A percentile compares a stretch with the other conserved stretches of the same genome.
Conservation (phyloP, 495 filamentous ascomycete species). For the Neurospora tetraspora region DNA sequence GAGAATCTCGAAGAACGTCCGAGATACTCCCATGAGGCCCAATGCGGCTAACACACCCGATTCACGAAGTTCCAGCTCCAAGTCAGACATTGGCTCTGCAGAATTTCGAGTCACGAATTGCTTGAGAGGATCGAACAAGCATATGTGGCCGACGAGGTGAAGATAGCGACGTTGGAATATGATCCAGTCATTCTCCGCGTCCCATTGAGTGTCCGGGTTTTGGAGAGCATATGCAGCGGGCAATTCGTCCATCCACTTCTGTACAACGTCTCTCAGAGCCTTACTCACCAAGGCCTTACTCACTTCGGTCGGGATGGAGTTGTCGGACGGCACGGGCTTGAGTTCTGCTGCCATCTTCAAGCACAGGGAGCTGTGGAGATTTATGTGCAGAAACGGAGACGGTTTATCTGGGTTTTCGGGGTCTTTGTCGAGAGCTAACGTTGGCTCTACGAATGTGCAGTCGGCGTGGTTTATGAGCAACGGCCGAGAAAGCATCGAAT, state of each 20-base stretch:
- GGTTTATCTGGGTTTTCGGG: conserved; percentile 24
- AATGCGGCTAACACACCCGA: conserved; percentile 33
- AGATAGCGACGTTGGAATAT: conserved; percentile 40
- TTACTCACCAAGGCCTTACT: conserved; percentile 9
- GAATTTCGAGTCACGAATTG: conserved; percentile 30
- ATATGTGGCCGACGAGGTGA: conserved; percentile 38
- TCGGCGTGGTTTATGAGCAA: conserved; percentile 27
- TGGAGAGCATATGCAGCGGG: conserved; percentile 31
- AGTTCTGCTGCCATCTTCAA: conserved; percentile 17
- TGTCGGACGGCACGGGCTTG: background rate
- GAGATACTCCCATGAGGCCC: conserved; percentile 31
- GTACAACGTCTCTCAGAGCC: conserved; percentile 17
- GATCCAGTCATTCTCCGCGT: conserved; percentile 30
- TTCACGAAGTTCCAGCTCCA: conserved; percentile 17
- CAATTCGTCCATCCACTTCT: conserved; percentile 32
- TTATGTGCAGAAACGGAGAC: conserved; percentile 34
- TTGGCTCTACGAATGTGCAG: conserved; percentile 27
- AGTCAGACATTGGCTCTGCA: conserved; percentile 16
- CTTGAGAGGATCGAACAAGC: conserved; percentile 34
- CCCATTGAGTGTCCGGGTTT: conserved; percentile 36
- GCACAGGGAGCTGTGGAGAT: conserved; percentile 27
- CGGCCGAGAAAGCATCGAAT: conserved; percentile 28
- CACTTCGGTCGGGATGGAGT: background rate
- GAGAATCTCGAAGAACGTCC: conserved; percentile 30
- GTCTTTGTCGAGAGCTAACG: conserved; percentile 27